phyloP scores from a whole-genome alignment of 192 early-diverging fungal species.

The Thamnidium elegans region DNA sequence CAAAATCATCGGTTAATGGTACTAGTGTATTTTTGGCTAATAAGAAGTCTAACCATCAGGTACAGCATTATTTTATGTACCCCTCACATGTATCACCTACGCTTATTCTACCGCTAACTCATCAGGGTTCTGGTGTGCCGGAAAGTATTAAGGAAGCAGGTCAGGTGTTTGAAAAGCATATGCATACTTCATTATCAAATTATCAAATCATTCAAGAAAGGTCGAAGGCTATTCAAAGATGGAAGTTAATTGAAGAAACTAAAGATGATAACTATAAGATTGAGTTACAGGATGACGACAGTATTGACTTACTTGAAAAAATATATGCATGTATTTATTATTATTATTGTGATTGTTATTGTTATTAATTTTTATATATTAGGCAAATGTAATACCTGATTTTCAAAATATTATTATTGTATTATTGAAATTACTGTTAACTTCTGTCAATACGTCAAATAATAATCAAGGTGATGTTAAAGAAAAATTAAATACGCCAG shows the following conservation, averaged over 20 bases:
- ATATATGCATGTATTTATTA: background rate
- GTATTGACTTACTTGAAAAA: background rate
- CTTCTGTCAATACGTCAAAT: constrained; percentile 25
- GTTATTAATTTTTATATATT: too few relatives aligned
- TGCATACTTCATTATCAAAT: constrained; percentile 44
- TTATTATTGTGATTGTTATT: too few relatives aligned
- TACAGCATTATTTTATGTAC: background rate
- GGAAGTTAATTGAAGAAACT: background rate
- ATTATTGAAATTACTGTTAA: constrained; percentile 48
- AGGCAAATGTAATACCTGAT: constrained; percentile 42
- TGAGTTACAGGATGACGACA: background rate
- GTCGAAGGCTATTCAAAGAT: constrained; percentile 26
- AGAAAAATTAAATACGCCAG: background rate
- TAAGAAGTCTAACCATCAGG: background rate
- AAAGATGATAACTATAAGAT: background rate
- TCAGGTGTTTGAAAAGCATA: constrained; percentile 43
- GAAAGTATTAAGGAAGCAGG: constrained; percentile 47
- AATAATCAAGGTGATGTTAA: background rate
- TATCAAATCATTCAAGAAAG: constrained; percentile 49
- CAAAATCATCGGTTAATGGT: constrained; percentile 7
- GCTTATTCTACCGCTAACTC: constrained; percentile 44
- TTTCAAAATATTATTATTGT: constrained; percentile 55
- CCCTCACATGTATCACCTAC: too few relatives aligned
- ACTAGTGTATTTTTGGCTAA: background rate
- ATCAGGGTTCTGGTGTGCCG: constrained; percentile 39